phyloP scores from a whole-genome alignment of 371 early-diverging fungal species.

The Mucor racemosus region DNA sequence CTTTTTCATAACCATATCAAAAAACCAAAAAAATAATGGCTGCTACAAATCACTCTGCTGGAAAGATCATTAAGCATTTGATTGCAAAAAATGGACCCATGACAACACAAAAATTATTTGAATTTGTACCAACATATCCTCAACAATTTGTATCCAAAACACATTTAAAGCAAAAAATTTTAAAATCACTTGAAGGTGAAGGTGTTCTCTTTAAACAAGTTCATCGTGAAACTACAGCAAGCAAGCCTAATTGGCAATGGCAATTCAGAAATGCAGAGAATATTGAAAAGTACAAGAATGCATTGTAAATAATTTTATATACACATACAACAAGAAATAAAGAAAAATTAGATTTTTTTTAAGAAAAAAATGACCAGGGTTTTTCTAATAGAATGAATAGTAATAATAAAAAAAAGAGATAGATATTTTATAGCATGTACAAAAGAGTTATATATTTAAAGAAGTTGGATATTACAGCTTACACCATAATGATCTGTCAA shows the following conservation, averaged over 20 bases:
- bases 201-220: constrained; percentile 33
- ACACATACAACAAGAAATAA: background rate
- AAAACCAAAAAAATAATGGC: background rate
- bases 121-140: constrained; percentile 29
- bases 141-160: constrained; percentile 36
- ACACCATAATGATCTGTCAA: constrained; percentile 53
- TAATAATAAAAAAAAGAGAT: background rate
- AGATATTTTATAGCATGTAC: background rate
- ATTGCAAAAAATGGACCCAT: constrained; percentile 49
- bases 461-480: constrained; percentile 29
- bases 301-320: constrained; percentile 15
- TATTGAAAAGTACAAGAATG: constrained; percentile 26
- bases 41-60: constrained; percentile 25
- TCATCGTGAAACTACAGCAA: constrained; percentile 16
- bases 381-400: background rate
- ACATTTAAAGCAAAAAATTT: constrained; percentile 41
- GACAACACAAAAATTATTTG: constrained; percentile 34
- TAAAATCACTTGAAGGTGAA: constrained; percentile 31
- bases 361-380: background rate
- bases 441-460: background rate
- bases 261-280: constrained; percentile 17
- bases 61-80: constrained; percentile 39
- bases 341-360: background rate
- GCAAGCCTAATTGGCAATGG: constrained; percentile 36
- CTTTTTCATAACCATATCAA: background rate